A percentile compares a stretch with the other conserved stretches of the same genome.
phyloP scores from a whole-genome alignment of 257 asterid species.

The Eustoma russellianum region DNA sequence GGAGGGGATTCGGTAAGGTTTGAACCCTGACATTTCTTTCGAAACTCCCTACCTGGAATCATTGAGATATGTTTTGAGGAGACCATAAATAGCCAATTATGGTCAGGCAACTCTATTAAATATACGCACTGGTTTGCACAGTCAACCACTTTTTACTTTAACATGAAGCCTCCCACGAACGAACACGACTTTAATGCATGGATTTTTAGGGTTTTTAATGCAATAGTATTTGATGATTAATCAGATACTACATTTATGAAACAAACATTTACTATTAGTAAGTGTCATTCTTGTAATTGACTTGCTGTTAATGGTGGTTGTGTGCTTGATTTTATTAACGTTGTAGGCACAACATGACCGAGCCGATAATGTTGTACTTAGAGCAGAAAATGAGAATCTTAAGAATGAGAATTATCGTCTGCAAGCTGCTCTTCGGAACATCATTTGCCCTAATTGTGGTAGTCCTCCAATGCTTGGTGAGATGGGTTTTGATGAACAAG shows the following conservation, averaged over 20 bases:
- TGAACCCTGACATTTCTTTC: no score
- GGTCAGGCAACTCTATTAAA: constrained; percentile 27
- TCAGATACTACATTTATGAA: neutral
- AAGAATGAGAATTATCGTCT: constrained; percentile 72
- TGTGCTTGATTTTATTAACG: neutral
- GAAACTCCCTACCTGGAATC: no score
- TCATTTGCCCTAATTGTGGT: constrained; percentile 88
- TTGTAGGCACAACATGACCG: constrained; percentile 91
- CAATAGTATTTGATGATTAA: neutral
- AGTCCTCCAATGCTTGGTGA: constrained; percentile 85
- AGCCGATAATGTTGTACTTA: constrained; percentile 53
- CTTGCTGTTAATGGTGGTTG: neutral
- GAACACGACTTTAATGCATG: constrained; percentile 46
- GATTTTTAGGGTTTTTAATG: constrained; percentile 20
- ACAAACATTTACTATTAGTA: neutral
- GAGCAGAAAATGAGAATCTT: constrained; percentile 77
- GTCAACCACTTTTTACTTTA: constrained; percentile 52
- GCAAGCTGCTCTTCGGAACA: constrained; percentile 64
- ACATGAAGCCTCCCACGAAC: constrained; percentile 21
- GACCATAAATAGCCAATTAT: no score
- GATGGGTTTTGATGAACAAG: constrained; percentile 84
- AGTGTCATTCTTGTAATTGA: neutral
- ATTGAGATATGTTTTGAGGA: no score
- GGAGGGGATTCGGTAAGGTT: no score
- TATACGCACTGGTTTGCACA: constrained; percentile 41